phyloP scores from a whole-genome alignment of 768 basidiomycete species.

The Rhizopogon vesiculosus region DNA sequence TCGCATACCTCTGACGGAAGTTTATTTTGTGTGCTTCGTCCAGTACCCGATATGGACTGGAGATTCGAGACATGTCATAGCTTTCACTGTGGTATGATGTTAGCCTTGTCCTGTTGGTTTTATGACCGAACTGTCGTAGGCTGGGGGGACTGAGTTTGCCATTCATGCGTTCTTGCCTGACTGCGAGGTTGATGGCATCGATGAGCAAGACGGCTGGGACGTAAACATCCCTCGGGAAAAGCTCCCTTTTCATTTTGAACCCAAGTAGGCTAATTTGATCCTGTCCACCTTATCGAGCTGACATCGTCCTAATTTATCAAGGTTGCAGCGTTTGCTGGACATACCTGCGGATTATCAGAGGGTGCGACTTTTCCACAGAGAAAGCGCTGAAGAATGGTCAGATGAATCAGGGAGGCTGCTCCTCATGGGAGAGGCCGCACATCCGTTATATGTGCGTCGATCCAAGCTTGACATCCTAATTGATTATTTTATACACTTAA shows the following conservation, averaged over 20 bases:
- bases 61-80: conserved; percentile 18
- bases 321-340: conserved; percentile 34
- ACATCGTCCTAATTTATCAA: conserved; percentile 15
- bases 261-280: conserved; percentile 26
- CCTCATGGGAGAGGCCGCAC: conserved; percentile 57
- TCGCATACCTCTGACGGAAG: not conserved
- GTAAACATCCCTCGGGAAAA: conserved; percentile 28
- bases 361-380: conserved; percentile 31
- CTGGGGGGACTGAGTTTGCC: conserved; percentile 35
- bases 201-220: conserved; percentile 30
- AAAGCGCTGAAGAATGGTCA: conserved; percentile 44
- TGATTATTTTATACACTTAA: not conserved
- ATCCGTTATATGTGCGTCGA: conserved; percentile 46
- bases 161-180: conserved; percentile 37
- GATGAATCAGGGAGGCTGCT: conserved; percentile 48
- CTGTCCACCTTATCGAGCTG: not conserved
- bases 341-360: conserved; percentile 33
- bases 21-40: not conserved
- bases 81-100: conserved; percentile 18
- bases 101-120: not conserved
- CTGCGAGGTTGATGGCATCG: conserved; percentile 29
- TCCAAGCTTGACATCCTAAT: not conserved
- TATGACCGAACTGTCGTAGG: conserved; percentile 6
- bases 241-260: conserved; percentile 33
- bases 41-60: conserved; percentile 25